phyloP scores from a whole-genome alignment of 2,329 filamentous ascomycete species.

The Davidsoniella australis region DNA sequence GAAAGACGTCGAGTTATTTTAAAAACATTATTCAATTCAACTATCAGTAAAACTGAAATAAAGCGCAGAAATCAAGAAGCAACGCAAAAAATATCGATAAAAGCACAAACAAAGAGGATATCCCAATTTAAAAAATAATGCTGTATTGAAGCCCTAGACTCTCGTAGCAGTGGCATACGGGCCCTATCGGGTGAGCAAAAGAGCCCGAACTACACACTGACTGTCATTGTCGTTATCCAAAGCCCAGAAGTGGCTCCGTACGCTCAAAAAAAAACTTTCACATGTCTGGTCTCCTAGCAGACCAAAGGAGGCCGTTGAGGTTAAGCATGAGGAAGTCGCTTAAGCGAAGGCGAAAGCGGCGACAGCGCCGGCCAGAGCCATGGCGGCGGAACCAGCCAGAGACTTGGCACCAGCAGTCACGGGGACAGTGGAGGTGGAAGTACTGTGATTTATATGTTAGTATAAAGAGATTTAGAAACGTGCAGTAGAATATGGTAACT shows the following conservation, averaged over 20 bases:
- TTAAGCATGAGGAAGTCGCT: slow-evolving; percentile 17
- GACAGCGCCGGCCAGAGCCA: slow-evolving; percentile 38
- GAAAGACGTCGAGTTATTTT: background rate
- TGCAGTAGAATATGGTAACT: background rate
- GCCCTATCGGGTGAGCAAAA: background rate
- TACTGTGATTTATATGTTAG: slow-evolving; percentile 3
- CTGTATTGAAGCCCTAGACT: slow-evolving; percentile 13
- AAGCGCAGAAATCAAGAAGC: background rate
- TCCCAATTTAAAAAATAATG: slow-evolving; percentile 10
- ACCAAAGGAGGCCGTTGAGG: too few species aligned
- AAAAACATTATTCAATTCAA: slow-evolving; percentile 1
- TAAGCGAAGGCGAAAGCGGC: slow-evolving; percentile 39
- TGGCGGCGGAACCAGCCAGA: slow-evolving; percentile 34
- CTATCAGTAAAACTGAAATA: background rate
- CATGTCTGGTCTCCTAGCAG: background rate
- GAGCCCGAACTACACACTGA: slow-evolving; percentile 3
- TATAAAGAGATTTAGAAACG: background rate
- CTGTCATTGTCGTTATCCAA: slow-evolving; percentile 12
- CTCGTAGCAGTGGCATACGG: slow-evolving; percentile 4
- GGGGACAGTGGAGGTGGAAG: slow-evolving; percentile 18
- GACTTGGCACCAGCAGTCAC: slow-evolving; percentile 35
- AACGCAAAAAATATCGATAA: slow-evolving; percentile 6
- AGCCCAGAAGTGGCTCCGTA: slow-evolving; percentile 12
- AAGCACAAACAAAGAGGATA: slow-evolving; percentile 12
- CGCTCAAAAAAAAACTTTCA: slow-evolving; percentile 1